Base-by-base conservation (phyloP, 2,329 filamentous ascomycete genomes). In the Exophiala calicioides region DNA sequence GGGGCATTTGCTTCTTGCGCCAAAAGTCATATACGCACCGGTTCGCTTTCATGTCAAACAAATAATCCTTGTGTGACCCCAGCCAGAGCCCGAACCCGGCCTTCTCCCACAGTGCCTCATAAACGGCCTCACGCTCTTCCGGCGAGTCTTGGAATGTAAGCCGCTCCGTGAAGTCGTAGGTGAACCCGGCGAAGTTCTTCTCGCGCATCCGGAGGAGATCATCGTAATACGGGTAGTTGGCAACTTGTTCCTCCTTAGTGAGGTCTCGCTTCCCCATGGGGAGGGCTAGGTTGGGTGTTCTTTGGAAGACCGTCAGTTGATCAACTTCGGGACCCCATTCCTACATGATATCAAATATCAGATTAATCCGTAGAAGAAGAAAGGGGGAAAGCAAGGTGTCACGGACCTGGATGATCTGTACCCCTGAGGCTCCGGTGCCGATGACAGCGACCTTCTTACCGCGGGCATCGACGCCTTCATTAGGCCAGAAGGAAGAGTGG, bases 371-470 rank as follows among this genome's bases (percentile, higher is more conserved):
- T n/a, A n/a, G n/a, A n/a, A n/a, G n/a, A n/a, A n/a, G n/a, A n/a
- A n/a, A n/a, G n/a, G n/a, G n/a, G n/a, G n/a, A n/a, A n/a, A n/a
- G n/a, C n/a, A n/a, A n/a, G n/a, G n/a, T n/a, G n/a, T n/a, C n/a
- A n/a, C n/a, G n/a, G n/a, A n/a, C n/a, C n/a, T 86, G 82, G 1
- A 76, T 73, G 32, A 84, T 76, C 56, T 86, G 82, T 1, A 85
- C 76, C 1, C 82, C 82, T 0, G 80, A 80, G 0, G 81, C 78
- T 1, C 82, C 82, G 0, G 81, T 85, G 9, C 83, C 82, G 24
- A 86, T 78, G 45, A 85, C 74, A 12, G 76, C 82, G 39, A 79
- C 75, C 13, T 75, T 72, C 62, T 85, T 85, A 35, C 73, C 74
- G 31, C 71, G 71, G 20, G 81, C 72, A 40, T 78, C 70, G n/a